phyloP scores from a whole-genome alignment of 1,284 basidiomycete genomes.

The Ceratobasidium sp. region DNA sequence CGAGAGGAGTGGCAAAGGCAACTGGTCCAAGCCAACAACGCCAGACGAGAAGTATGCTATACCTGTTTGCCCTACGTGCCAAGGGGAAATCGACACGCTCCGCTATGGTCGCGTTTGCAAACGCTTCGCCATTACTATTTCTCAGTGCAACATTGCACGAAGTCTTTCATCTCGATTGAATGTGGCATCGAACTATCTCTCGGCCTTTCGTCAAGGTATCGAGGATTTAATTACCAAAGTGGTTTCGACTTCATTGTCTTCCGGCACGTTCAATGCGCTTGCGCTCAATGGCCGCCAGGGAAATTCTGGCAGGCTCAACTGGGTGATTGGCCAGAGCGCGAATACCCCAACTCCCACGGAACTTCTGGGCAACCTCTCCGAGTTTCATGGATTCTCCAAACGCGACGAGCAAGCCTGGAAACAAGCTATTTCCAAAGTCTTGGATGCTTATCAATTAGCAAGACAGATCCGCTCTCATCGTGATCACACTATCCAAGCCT shows the following conservation, averaged over 20 bases:
- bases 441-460: constrained; percentile 51
- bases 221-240: neutral
- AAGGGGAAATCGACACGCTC: constrained; percentile 57
- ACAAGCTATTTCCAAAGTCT: constrained; percentile 47
- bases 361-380: neutral
- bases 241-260: neutral
- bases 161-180: constrained; percentile 15
- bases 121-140: constrained; percentile 64
- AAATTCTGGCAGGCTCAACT: neutral
- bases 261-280: neutral
- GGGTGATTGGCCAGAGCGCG: too few relatives aligned
- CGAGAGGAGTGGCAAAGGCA: neutral
- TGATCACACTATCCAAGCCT: constrained; percentile 60
- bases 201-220: neutral
- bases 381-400: neutral
- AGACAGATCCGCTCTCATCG: constrained; percentile 49
- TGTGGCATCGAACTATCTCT: neutral
- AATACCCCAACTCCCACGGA: neutral
- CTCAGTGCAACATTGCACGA: constrained; percentile 67
- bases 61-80: constrained; percentile 64
- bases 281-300: too few relatives aligned
- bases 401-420: constrained; percentile 49
- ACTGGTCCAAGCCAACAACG: neutral
- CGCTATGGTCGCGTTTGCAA: constrained; percentile 68
- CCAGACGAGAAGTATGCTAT: constrained; percentile 43